Conservation (phyloP, 306 rosid species). For the Trifolium subterraneum region DNA sequence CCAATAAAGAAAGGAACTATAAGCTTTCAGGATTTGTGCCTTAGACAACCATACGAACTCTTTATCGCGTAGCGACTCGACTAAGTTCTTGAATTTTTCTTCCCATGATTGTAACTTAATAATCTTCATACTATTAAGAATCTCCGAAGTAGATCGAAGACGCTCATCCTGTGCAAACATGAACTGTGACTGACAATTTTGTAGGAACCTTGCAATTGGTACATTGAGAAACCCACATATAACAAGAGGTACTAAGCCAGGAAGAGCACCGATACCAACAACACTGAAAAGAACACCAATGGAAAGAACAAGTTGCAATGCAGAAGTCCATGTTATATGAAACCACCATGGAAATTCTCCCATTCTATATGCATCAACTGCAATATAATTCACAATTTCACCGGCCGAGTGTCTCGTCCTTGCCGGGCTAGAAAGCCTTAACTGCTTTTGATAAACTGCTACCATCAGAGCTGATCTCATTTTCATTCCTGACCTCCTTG, state of each 20-base stretch:
- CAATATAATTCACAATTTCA: background rate
- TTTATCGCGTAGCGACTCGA: conserved; percentile 52
- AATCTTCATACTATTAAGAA: conserved; percentile 79
- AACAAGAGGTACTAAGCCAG: conserved; percentile 62
- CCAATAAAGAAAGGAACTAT: background rate
- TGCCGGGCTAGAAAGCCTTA: background rate
- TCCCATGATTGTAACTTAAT: conserved; percentile 90
- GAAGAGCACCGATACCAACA: conserved; percentile 74
- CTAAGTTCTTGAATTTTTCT: conserved; percentile 59
- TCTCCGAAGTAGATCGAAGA: conserved; percentile 79
- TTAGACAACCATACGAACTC: conserved; percentile 74
- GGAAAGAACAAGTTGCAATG: background rate
- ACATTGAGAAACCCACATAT: conserved; percentile 65
- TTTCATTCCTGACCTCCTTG: background rate
- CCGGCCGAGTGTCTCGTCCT: background rate
- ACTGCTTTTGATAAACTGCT: background rate
- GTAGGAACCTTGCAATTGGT: conserved; percentile 65
- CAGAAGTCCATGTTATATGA: background rate
- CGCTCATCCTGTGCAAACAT: conserved; percentile 80
- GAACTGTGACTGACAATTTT: conserved; percentile 63
- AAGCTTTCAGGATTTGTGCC: conserved; percentile 37
- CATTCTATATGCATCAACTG: background rate
- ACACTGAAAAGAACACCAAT: background rate
- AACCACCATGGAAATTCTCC: background rate
- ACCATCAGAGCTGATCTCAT: background rate